Evolutionary conservation across 1,284 basidiomycete genomes (phyloP), one percentile per base, ranked within the genome.

Genomic region (Puccinia polysora): DNA sequence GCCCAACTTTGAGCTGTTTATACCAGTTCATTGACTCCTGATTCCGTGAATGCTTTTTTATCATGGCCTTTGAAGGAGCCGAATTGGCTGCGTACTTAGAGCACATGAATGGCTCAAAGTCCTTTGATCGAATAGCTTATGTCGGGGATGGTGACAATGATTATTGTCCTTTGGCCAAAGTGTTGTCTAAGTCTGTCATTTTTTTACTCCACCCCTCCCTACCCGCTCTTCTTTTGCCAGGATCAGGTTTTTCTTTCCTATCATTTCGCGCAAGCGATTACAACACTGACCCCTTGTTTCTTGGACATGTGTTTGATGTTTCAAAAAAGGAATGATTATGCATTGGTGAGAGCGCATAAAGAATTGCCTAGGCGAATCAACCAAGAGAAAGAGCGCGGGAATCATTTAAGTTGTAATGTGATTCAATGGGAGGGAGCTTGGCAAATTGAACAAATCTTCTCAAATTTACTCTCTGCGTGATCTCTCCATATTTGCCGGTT

Each of bases 71-170:
- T n/a, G n/a, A n/a, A 76, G 76, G 79, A 34, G 75, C 75, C 43
- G 79, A 80, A 65, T 74, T 80, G n/a, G 76, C 77, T 1, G 76
- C 77, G 0, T 80, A 77, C 68, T 65, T 77, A 15, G 40, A 59
- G n/a, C 7, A n/a, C 15, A 1, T 18, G 2, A 18, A 28, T 12
- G 14, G 18, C 4, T 6, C n/a, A 12, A 53, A 53, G 36, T 28
- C 30, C 10, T 80, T 78, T 47, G 77, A 79, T 10, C 71, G 79
- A 30, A 76, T 80, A 47, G 74, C 79, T 56, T 80, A 80, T 69
- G 78, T 80, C 0, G 79, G 79, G 18, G 79, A 80, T 74, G 79
- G 79, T 5, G 77, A 77, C 2, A 80, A 80, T 74, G 79, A 80
- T 64, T 80, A 73, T 68, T 80, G 79, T 70, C 79, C 68, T 18